Percentiles rank a stretch among this genome's conserved stretches.
phyloP scores from a whole-genome alignment of 2,329 filamentous ascomycete genomes.

The Colletotrichum liaoningense region DNA sequence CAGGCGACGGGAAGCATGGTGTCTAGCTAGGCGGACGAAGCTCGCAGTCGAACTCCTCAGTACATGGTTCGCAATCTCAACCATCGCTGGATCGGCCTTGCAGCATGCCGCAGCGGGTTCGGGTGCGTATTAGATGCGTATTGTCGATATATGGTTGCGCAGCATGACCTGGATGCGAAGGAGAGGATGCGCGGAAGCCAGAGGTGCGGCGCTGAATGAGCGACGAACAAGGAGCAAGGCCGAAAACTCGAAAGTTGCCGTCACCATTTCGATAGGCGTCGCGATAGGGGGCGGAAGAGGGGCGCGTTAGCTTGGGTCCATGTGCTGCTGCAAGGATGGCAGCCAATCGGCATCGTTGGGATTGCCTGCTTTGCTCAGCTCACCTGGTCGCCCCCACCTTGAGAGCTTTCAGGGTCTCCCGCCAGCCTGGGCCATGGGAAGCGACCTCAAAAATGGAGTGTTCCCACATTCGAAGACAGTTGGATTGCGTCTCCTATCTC shows the following conservation, averaged over 20 bases:
- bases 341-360: constrained; percentile 20
- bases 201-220: constrained; percentile 40
- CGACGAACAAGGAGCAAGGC: constrained; percentile 22
- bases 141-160: not conserved
- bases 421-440: not conserved
- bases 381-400: constrained; percentile 1
- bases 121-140: not conserved
- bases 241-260: constrained; percentile 23
- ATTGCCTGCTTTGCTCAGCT: constrained; percentile 12
- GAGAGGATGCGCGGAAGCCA: constrained; percentile 40
- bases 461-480: too few relatives aligned
- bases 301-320: constrained; percentile 27
- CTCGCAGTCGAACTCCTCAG: constrained; percentile 55
- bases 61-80: constrained; percentile 41
- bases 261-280: constrained; percentile 32
- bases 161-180: constrained; percentile 40
- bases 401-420: not conserved
- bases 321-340: constrained; percentile 1
- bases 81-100: constrained; percentile 24
- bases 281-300: constrained; percentile 27
- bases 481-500: too few relatives aligned
- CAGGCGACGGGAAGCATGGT: constrained; percentile 54
- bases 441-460: not conserved
- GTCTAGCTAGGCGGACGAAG: constrained; percentile 64
- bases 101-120: not conserved